Conservation (phyloP, 1,139 yeast genomes). For the Diutina sp. region DNA sequence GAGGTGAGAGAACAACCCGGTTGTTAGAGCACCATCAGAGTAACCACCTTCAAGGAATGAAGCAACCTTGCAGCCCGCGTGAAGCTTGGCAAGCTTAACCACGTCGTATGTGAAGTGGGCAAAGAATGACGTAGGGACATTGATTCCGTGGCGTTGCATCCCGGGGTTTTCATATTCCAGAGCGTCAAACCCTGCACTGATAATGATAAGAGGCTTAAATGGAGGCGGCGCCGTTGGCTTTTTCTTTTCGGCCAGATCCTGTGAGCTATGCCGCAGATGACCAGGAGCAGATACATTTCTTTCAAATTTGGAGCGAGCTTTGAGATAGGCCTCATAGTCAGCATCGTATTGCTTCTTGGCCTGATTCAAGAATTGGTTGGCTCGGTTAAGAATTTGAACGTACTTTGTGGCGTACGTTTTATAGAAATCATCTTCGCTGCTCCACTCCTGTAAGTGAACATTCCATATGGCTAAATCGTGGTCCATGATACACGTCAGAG, state of each 20-base stretch:
- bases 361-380: slow-evolving; percentile 49
- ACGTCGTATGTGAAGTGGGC: slow-evolving; percentile 65
- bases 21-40: slow-evolving; percentile 69
- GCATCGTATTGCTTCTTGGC: slow-evolving; percentile 34
- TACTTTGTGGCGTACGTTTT: slow-evolving; percentile 51
- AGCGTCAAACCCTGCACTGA: slow-evolving; percentile 86
- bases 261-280: not conserved
- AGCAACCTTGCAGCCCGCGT: slow-evolving; percentile 48
- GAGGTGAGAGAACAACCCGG: slow-evolving; percentile 72
- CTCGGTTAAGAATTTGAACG: slow-evolving; percentile 50
- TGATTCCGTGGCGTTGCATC: slow-evolving; percentile 80
- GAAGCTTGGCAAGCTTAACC: slow-evolving; percentile 48
- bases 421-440: slow-evolving; percentile 51
- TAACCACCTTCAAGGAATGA: slow-evolving; percentile 82
- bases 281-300: slow-evolving; percentile 6
- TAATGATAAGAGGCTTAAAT: slow-evolving; percentile 57
- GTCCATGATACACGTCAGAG: slow-evolving; percentile 70
- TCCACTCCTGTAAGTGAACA: slow-evolving; percentile 63
- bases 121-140: slow-evolving; percentile 75
- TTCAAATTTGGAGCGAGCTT: slow-evolving; percentile 15
- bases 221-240: slow-evolving; percentile 31
- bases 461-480: slow-evolving; percentile 81
- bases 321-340: slow-evolving; percentile 20
- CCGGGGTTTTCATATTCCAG: slow-evolving; percentile 70
- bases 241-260: not conserved